Base-by-base conservation (phyloP, 805 yeast genomes). In the Nakazawaea anatomiae region DNA sequence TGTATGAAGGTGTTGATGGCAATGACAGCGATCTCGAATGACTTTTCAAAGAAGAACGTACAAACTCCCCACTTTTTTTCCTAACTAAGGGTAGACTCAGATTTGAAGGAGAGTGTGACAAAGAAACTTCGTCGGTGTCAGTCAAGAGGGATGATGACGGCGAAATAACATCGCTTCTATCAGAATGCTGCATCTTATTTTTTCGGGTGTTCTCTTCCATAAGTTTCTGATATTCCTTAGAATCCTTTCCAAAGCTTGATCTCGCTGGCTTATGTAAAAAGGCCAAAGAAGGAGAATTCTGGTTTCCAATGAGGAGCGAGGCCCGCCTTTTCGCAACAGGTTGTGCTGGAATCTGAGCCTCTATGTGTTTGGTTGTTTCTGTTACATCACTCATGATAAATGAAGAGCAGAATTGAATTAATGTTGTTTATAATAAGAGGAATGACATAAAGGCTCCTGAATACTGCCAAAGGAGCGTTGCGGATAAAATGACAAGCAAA, bases 41-140 rank as follows among this genome's bases (percentile, higher is more conserved):
- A 11, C 39, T 36, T 60, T 85, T 85, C 50, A 89, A 71, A 12
- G 88, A 83, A 3, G 91, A 80, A 61, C 87, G 87, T 39, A 89
- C 86, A 43, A 87, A 70, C 62, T 89, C 96, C 11, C 96, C 97
- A 1, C 89, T 80, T 65, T 90, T 90, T 64, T 90, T 91, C 44
- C 95, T 80, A 4, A 89, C 79, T 51, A 87, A 68, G 2, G 73
- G 71, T 12, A 46, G 27, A 46, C 42, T 38, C 35, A 27, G 9
- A n/a, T 12, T 18, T 7, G 52, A 40, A 36, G 48, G 44, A 12
- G 47, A 39, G 7, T 27, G 27, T 28, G 40, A 25, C 6, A 36
- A 10, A 5, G 39, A 41, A 7, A 10, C 48, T 8, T 28, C 50
- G 10, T 41, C 42, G 9, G 39, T 9, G 5, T 46, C 45, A 3